Conservation (phyloP, 257 asterid genomes). For the Verbena officinalis region DNA sequence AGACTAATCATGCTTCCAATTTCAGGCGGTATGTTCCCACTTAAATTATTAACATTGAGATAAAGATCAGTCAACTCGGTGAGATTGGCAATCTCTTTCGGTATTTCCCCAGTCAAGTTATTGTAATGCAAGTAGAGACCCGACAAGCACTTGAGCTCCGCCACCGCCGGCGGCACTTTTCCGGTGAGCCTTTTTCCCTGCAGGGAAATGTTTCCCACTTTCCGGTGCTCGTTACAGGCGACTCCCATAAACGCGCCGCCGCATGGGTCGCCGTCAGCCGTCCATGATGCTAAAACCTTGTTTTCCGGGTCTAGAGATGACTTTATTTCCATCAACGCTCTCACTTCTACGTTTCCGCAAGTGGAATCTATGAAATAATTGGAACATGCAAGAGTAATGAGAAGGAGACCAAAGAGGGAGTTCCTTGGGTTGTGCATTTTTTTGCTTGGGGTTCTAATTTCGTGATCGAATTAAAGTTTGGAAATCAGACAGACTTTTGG, state of each 20-base stretch:
- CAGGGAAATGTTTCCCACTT: slow-evolving; percentile 75
- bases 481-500: not conserved
- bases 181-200: slow-evolving; percentile 76
- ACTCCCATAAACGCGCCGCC: slow-evolving; percentile 73
- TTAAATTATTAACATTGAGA: slow-evolving; percentile 69
- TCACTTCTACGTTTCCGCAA: slow-evolving; percentile 69
- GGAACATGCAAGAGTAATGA: slow-evolving; percentile 35
- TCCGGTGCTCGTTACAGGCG: slow-evolving; percentile 80
- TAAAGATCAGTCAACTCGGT: slow-evolving; percentile 81
- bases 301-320: slow-evolving; percentile 69
- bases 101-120: slow-evolving; percentile 76
- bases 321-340: slow-evolving; percentile 83
- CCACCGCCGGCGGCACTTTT: slow-evolving; percentile 79
- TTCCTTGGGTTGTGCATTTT: slow-evolving; percentile 39
- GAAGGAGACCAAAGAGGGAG: slow-evolving; percentile 25
- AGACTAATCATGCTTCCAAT: slow-evolving; percentile 82
- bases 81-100: slow-evolving; percentile 76
- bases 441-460: slow-evolving; percentile 1
- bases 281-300: slow-evolving; percentile 74
- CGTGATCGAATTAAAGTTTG: not conserved
- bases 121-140: slow-evolving; percentile 89
- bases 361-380: slow-evolving; percentile 24
- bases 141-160: slow-evolving; percentile 77
- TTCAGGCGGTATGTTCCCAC: slow-evolving; percentile 65
- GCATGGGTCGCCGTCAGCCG: slow-evolving; percentile 72